These are phyloP conservation scores for Lecanosticta acicola DNA, from an alignment of 2,329 filamentous ascomycete genomes.

Conservation along the genomic window DNA sequence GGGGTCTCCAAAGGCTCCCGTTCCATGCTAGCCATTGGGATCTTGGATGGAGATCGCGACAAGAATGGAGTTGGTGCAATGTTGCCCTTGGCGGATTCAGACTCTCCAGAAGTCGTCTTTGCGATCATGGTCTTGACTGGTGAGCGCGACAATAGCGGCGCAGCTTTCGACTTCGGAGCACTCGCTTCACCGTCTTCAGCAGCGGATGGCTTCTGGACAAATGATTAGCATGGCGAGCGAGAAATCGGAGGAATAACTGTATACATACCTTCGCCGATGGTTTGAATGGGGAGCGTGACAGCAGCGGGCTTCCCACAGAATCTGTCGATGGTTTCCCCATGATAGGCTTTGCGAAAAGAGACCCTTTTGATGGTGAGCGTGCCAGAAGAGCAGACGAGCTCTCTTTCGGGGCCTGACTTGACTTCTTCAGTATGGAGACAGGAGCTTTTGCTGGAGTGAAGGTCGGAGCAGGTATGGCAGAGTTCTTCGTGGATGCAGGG, in stretches of 20 bases:
- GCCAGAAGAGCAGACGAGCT: conserved; percentile 23
- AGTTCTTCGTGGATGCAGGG: conserved; percentile 41
- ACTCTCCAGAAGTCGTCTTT: conserved; percentile 18
- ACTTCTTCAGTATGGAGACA: conserved; percentile 7
- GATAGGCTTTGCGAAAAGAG: conserved; percentile 14
- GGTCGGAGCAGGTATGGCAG: conserved; percentile 28
- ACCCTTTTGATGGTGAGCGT: conserved; percentile 27
- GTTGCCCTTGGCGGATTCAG: conserved; percentile 12
- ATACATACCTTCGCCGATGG: conserved; percentile 2
- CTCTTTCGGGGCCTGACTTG: conserved; percentile 6
- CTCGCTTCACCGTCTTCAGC: background rate
- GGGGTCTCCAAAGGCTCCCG: conserved; percentile 20
- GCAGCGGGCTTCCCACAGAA: conserved; percentile 19
- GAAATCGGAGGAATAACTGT: too few species aligned
- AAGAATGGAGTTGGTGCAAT: conserved; percentile 25
- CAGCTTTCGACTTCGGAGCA: conserved; percentile 11
- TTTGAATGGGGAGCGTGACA: conserved; percentile 27
- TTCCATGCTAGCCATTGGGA: conserved; percentile 9
- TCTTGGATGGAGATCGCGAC: conserved; percentile 31
- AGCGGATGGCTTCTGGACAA: conserved; percentile 8
- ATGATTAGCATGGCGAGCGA: too few species aligned
- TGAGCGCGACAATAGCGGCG: conserved; percentile 27
- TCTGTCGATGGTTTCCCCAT: background rate
- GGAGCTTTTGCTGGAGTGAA: conserved; percentile 23
- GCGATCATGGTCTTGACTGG: conserved; percentile 24